These are phyloP conservation scores for Plectosphaerella cucumerina DNA, from an alignment of 2,329 filamentous ascomycete genomes.

Conservation along the genomic window DNA sequence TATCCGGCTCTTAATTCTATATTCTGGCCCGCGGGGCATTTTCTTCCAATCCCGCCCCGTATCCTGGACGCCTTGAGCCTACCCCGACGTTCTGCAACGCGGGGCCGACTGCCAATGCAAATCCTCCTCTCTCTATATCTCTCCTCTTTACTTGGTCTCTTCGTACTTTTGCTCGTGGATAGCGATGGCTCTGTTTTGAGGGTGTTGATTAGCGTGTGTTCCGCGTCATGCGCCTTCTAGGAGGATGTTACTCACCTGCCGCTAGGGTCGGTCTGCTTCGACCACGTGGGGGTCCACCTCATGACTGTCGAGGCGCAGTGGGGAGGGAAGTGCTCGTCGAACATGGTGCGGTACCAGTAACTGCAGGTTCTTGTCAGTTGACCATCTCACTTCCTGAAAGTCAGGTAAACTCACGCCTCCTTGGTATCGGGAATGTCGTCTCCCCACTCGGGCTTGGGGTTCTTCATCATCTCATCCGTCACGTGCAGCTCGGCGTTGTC, in stretches of 20 bases:
- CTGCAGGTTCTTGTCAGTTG: constrained; percentile 36
- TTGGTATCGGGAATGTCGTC: constrained; percentile 90
- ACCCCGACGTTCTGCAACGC: neutral
- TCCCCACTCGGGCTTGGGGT: constrained; percentile 96
- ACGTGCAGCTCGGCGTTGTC: constrained; percentile 87
- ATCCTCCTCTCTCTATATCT: constrained; percentile 1
- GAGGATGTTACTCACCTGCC: constrained; percentile 61
- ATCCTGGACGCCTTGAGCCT: neutral
- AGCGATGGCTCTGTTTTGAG: constrained; percentile 66
- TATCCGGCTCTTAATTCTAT: no score
- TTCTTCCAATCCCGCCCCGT: no score
- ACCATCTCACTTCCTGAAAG: neutral
- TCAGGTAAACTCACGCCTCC: constrained; percentile 66
- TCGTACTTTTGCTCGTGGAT: constrained; percentile 74
- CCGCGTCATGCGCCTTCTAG: neutral
- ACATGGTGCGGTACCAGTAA: constrained; percentile 98
- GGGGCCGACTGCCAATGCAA: no score
- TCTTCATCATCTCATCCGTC: constrained; percentile 97
- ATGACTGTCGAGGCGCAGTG: constrained; percentile 89
- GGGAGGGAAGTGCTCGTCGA: constrained; percentile 95
- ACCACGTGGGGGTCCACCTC: constrained; percentile 98
- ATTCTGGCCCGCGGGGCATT: no score
- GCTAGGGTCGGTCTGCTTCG: constrained; percentile 90
- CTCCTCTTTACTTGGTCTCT: constrained; percentile 30
- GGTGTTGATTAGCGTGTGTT: constrained; percentile 5